These are phyloP conservation scores for Sisymbrium altissimum DNA, from an alignment of 345 rosid genomes.

Conservation along the genomic window DNA sequence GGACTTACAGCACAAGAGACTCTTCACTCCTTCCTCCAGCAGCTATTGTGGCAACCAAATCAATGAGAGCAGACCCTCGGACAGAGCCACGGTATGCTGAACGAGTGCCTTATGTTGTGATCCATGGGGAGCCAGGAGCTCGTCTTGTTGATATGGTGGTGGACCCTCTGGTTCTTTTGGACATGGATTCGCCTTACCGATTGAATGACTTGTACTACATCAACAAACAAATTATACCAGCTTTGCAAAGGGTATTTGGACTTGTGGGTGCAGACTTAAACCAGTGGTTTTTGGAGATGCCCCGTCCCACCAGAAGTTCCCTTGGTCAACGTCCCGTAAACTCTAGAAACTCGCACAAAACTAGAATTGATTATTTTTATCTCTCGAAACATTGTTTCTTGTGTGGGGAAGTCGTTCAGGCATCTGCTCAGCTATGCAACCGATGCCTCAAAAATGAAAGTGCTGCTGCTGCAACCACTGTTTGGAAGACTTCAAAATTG, in stretches of 20 bases:
- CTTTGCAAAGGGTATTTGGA: conserved; percentile 84
- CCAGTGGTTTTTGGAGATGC: conserved; percentile 87
- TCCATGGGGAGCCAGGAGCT: conserved; percentile 94
- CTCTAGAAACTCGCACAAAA: conserved; percentile 48
- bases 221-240: conserved; percentile 91
- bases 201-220: conserved; percentile 87
- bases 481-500: conserved; percentile 76
- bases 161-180: conserved; percentile 82
- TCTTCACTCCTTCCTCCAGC: conserved; percentile 85
- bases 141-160: conserved; percentile 92
- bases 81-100: conserved; percentile 92
- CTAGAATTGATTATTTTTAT: conserved; percentile 81
- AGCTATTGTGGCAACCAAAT: conserved; percentile 86
- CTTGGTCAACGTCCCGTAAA: conserved; percentile 49
- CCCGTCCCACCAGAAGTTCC: conserved; percentile 67
- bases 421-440: conserved; percentile 60
- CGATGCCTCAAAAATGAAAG: conserved; percentile 53
- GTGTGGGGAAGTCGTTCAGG: conserved; percentile 82
- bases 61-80: conserved; percentile 84
- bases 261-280: conserved; percentile 78
- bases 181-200: conserved; percentile 67
- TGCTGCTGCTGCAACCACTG: conserved; percentile 54
- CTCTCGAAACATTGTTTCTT: conserved; percentile 83
- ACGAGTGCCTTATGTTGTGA: conserved; percentile 84
- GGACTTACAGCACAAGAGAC: conserved; percentile 65